Base-by-base conservation (phyloP, 2,329 filamentous ascomycete genomes). In the Cryphonectria parasitica region DNA sequence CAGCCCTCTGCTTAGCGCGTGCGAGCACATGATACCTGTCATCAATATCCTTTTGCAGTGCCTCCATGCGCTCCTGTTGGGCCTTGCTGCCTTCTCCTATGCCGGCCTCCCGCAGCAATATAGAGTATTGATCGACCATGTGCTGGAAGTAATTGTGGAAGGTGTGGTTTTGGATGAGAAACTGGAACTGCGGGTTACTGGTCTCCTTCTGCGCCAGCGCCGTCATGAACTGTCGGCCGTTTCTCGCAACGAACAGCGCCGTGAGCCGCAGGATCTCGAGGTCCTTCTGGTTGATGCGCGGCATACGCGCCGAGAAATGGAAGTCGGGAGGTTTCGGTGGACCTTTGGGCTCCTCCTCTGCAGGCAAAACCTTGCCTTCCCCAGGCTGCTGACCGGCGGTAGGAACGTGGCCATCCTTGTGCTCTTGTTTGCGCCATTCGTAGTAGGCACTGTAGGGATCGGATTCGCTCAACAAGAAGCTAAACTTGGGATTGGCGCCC, bases 101-200 rank as follows among this genome's bases (percentile, higher is more conserved):
- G 10, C 90, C 91, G 69, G 90, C 87, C 10, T 89, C 87, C 69
- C 89, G 88, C 69, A 97, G 79, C 41, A 98, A 83, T 66, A 91
- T 86, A n/a, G 92, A 92, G 80, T 98, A 98, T 79, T 99, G 96
- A 75, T 98, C 95, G 72, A 98, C 90, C 71, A 97, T 87, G 74
- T 95, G 90, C 75, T 94, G 93, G 81, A 98, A 98, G 83, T 96
- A 98, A 79, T 95, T 95, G 83, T 98, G 94, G 73, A 98, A 91
- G 77, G 93, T 97, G 84, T 99, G 96, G 77, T 97, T 97, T 22
- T 95, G 94, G 68, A 95, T 91, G 67, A 99, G 86, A 78, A 99
- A 99, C 81, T 98, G 94, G 80, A 98, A 99, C 79, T 99, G 95
- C 75, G 91, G 94, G 81, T 98, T 98, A 77, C 92, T 89, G 25